Evolutionary conservation across 2,329 filamentous ascomycete species (phyloP), one percentile per base, ranked within the genome.

Genomic region (Beauveria sp.): DNA sequence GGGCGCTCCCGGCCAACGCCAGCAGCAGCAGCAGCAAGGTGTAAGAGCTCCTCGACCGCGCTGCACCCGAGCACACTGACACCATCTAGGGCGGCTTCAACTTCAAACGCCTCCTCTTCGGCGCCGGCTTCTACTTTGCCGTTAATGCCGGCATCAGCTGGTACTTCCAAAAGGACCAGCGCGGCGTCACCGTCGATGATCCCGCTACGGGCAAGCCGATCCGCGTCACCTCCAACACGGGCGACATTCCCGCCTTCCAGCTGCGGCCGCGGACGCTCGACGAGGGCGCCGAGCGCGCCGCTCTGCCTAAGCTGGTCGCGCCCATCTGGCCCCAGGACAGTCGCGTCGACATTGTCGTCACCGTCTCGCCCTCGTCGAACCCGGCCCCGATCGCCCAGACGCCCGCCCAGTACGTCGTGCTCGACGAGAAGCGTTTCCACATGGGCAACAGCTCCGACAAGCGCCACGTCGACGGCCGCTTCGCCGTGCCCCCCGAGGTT

Each of bases 281-380:
- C 75, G 79, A 85, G 63, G 85, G 83, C 66, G 87, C 86, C 24
- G 75, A 80, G 56, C 88, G 87, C 72, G 89, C 81, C 67, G 73
- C 75, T 1, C 75, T 91, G 20, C 91, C 92, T 1, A 81, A 87
- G 66, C 82, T 81, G 61, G 80, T 97, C 64, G 89, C 89, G 43
- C 93, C 95, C 24, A 91, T 98, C 70, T 99, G 95, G 95, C 86
- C 90, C 2, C 78, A 83, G 53, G 86, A 95, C 71, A 90, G 86
- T 68, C 78, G 84, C 63, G 75, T 99, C 67, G 95, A 99, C 74
- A 85, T 99, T 67, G 80, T 85, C 66, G 84, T 99, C 71, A 95
- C 93, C 67, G 83, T 98, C 60, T 93, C 92, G 53, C 84, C 90
- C 14, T 89, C 88, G 10, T 81, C 89, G 66, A 82, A 84, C 40